Percentiles rank a stretch among this genome's conserved stretches.
Evolutionary conservation across 2,329 filamentous ascomycete genomes (phyloP).

Genomic region (Microdochium nivale): DNA sequence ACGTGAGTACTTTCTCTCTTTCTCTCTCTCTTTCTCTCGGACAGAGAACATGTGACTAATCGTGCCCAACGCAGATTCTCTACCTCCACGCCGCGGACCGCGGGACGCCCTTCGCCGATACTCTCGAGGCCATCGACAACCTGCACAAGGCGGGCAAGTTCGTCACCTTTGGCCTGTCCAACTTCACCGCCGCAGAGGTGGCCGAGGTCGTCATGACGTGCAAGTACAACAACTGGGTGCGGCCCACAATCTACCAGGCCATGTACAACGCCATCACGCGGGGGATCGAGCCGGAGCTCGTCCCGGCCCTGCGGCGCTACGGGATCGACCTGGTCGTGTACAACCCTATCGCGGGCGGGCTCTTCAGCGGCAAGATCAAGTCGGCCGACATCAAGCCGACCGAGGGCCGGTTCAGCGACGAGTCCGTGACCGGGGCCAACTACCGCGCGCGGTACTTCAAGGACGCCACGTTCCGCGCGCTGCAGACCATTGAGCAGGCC

Average conservation of each 20-base stretch:
- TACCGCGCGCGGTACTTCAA: constrained; percentile 68
- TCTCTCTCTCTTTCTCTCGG: neutral
- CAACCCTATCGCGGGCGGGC: constrained; percentile 73
- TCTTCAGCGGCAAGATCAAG: constrained; percentile 76
- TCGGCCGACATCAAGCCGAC: constrained; percentile 50
- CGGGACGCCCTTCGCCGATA: constrained; percentile 68
- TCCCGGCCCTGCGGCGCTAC: constrained; percentile 66
- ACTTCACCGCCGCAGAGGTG: constrained; percentile 82
- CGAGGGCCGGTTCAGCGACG: constrained; percentile 63
- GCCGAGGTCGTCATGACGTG: constrained; percentile 76
- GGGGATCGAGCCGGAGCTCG: constrained; percentile 65
- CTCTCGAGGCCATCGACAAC: constrained; percentile 67
- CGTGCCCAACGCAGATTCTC: constrained; percentile 48
- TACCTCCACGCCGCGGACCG: constrained; percentile 68
- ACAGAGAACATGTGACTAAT: neutral
- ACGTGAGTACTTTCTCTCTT: constrained; percentile 33
- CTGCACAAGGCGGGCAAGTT: constrained; percentile 84
- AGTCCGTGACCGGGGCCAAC: constrained; percentile 33
- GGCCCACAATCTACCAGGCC: constrained; percentile 76
- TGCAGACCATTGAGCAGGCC: constrained; percentile 59
- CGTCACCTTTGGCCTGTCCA: constrained; percentile 68
- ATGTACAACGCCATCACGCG: constrained; percentile 82
- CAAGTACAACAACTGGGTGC: constrained; percentile 72
- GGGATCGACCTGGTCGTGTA: constrained; percentile 73
- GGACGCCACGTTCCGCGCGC: constrained; percentile 52